phyloP scores from a whole-genome alignment of 176 grass and related monocot genomes.

The Cenchrus fungigraminus region DNA sequence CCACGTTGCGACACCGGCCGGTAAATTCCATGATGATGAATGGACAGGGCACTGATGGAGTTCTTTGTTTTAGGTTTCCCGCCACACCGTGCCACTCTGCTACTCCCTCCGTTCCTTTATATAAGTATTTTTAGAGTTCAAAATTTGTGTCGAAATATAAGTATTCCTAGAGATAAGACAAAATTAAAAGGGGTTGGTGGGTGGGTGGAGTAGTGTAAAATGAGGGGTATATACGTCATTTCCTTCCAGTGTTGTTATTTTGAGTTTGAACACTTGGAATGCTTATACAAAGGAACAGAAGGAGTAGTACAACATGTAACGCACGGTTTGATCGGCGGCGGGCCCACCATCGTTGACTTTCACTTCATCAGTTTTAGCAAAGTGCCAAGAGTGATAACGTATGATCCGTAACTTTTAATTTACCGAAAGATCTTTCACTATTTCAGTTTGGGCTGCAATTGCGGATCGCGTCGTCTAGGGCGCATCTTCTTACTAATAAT shows the following conservation, averaged over 20 bases:
- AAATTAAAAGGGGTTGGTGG: too few relatives aligned
- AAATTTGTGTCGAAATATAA: too few relatives aligned
- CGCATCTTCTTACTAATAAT: neutral
- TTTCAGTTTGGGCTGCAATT: neutral
- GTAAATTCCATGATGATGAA: neutral
- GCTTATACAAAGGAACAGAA: too few relatives aligned
- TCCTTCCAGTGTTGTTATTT: too few relatives aligned
- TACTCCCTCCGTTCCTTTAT: neutral
- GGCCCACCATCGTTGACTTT: neutral
- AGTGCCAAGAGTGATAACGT: too few relatives aligned
- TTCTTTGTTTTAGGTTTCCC: neutral
- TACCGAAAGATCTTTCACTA: neutral
- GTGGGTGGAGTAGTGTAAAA: too few relatives aligned
- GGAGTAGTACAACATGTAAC: neutral
- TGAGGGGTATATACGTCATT: too few relatives aligned
- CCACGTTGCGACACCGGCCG: neutral
- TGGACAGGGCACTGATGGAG: too few relatives aligned
- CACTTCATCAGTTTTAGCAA: neutral
- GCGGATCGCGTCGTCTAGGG: neutral
- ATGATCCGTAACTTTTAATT: too few relatives aligned
- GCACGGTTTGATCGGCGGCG: neutral
- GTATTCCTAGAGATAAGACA: too few relatives aligned
- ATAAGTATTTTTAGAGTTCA: too few relatives aligned
- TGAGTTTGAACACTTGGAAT: too few relatives aligned
- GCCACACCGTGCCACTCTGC: neutral